A percentile compares a stretch with the other conserved stretches of the same genome.
Evolutionary conservation across 768 basidiomycete genomes (phyloP).

Genomic region (Mycena indigotica): DNA sequence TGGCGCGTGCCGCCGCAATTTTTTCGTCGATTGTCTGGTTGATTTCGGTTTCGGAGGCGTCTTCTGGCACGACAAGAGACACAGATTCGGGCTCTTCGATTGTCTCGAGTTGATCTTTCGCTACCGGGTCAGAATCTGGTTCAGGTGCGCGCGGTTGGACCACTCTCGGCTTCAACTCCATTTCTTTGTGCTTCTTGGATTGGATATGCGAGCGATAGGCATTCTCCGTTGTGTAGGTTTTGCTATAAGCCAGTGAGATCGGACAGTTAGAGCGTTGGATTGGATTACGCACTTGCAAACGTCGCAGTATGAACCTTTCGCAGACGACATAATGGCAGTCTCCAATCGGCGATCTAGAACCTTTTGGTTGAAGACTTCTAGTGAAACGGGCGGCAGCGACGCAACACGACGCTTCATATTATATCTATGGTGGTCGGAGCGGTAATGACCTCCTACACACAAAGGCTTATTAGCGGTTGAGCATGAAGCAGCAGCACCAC

Average conservation of each 20-base stretch:
- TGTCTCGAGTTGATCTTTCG: constrained; percentile 22
- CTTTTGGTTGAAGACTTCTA: constrained; percentile 81
- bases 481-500: constrained; percentile 28
- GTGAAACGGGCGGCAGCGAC: constrained; percentile 81
- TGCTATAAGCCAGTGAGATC: constrained; percentile 49
- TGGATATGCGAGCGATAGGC: constrained; percentile 85
- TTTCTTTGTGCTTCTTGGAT: constrained; percentile 89
- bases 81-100: constrained; percentile 16
- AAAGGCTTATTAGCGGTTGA: constrained; percentile 6
- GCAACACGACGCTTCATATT: constrained; percentile 98
- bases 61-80: constrained; percentile 33
- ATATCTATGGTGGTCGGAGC: constrained; percentile 94
- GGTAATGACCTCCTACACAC: constrained; percentile 76
- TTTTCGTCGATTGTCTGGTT: constrained; percentile 69
- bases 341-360: constrained; percentile 78
- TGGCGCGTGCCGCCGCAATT: constrained; percentile 69
- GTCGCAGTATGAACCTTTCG: constrained; percentile 65
- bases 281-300: constrained; percentile 72
- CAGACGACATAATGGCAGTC: constrained; percentile 66
- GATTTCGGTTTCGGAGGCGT: constrained; percentile 49
- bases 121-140: constrained; percentile 22
- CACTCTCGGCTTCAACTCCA: constrained; percentile 52
- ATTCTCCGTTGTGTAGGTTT: constrained; percentile 86
- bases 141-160: constrained; percentile 11
- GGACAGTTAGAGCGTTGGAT: constrained; percentile 2